Base-by-base conservation (phyloP, 2,329 filamentous ascomycete genomes). In the Beauveria sp. region DNA sequence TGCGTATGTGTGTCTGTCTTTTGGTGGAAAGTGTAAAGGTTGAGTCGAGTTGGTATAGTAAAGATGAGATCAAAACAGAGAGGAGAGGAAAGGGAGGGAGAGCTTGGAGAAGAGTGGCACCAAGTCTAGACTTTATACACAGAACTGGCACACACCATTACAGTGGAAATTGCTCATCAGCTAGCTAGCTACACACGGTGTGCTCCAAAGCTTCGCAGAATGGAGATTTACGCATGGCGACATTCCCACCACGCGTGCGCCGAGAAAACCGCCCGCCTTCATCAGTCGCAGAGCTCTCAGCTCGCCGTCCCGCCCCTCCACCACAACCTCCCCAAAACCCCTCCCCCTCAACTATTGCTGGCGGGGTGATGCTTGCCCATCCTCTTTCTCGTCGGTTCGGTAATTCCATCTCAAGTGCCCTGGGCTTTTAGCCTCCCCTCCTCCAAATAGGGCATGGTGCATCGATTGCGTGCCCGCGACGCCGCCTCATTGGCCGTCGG, bases 401-500 rank as follows among this genome's bases (percentile, higher is more conserved):
- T 40, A 47, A 47, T 24, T 40, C 14, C 52, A 55, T 44, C 16
- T n/a, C 40, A 30, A 28, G 3, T 16, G 14, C 20, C 16, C 20
- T 34, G 41, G 41, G 28, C 47, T 34, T 51, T 30, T 16, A 30
- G 26, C 54, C 47, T 51, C 43, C 48, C 24, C 20, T 37, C n/a
- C 26, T 44, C 57, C 56, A 2, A 48, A 56, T 40, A 47, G 9
- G 62, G 61, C 61, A 66, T 65, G 65, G 61, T 56, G 62, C 61
- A 37, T 48, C 66, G 64, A 70, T 70, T 69, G 67, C 69, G 69
- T 70, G 69, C 66, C 69, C 64, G 61, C 55, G 54, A 47, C 55
- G 55, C 24, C 53, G 58, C 60, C 67, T 64, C 62, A 70, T 69
- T 69, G 67, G 68, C 67, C 47, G 55, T 59, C 14, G 14, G 24